Evolutionary conservation across 257 asterid genomes (phyloP).

Genomic region (Schizonepeta tenuifolia): DNA sequence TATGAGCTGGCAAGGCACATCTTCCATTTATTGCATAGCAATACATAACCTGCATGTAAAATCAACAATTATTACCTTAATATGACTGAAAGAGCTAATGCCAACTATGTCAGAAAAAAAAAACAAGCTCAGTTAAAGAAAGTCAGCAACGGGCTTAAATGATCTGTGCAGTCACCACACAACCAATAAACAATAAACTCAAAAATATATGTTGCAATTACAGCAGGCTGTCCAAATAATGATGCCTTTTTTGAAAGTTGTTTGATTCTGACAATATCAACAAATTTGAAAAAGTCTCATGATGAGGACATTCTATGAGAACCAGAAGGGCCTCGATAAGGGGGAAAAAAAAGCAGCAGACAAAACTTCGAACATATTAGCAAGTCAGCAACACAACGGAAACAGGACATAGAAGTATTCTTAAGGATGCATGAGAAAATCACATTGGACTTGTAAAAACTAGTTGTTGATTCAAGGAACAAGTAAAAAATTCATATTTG

Average conservation of each 20-base stretch:
- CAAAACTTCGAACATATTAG: conserved; percentile 7
- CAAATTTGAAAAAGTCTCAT: not conserved
- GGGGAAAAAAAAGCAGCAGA: conserved; percentile 6
- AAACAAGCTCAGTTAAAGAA: conserved; percentile 18
- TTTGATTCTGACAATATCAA: conserved; percentile 3
- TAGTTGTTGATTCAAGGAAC: conserved; percentile 7
- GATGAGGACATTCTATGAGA: conserved; percentile 13
- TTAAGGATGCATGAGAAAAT: conserved; percentile 8
- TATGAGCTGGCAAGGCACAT: conserved; percentile 73
- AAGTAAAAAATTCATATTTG: not conserved
- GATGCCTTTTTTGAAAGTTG: not conserved
- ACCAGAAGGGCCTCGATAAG: conserved; percentile 3
- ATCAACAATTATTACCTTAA: conserved; percentile 23
- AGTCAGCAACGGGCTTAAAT: conserved; percentile 15
- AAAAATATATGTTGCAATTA: conserved; percentile 10
- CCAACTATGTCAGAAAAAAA: conserved; percentile 25
- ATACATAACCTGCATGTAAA: conserved; percentile 75
- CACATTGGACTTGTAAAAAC: not conserved
- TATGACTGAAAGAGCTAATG: conserved; percentile 12
- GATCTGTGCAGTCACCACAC: conserved; percentile 21
- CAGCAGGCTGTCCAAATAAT: conserved; percentile 17
- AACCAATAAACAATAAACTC: conserved; percentile 5
- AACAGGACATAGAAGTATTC: conserved; percentile 19
- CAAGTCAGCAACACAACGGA: not conserved
- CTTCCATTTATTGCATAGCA: conserved; percentile 89